A percentile compares a stretch with the other conserved stretches of the same genome.
phyloP scores from a whole-genome alignment of 1,284 basidiomycete genomes.

The Earliella scabrosa region DNA sequence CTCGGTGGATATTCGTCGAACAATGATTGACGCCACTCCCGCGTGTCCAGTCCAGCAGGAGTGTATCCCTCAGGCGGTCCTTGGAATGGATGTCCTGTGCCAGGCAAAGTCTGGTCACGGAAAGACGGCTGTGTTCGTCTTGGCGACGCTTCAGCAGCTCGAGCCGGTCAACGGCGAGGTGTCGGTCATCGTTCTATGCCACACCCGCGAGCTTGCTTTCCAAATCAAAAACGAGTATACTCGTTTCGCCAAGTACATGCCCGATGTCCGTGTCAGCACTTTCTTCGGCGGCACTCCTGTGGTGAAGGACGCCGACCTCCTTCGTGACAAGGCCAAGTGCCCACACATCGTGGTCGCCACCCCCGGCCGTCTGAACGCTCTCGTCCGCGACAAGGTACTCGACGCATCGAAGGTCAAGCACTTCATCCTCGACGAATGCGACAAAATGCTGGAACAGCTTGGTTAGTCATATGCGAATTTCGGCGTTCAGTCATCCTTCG shows the following conservation, averaged over 20 bases:
- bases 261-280: conserved; percentile 95
- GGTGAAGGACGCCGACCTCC: conserved; percentile 90
- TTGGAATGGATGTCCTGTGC: conserved; percentile 99
- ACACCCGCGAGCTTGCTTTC: conserved; percentile 99
- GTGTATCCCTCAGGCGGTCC: conserved; percentile 99
- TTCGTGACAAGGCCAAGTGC: conserved; percentile 97
- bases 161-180: conserved; percentile 99
- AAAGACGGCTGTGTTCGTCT: conserved; percentile 99
- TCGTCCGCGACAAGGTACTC: conserved; percentile 91
- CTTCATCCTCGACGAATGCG: conserved; percentile 99
- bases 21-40: neutral
- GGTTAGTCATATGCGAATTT: conserved; percentile 89
- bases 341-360: conserved; percentile 99
- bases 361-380: conserved; percentile 93
- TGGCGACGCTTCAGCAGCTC: conserved; percentile 97
- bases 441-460: conserved; percentile 99
- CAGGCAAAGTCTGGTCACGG: conserved; percentile 99
- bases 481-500: conserved; percentile 32
- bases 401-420: conserved; percentile 96
- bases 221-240: conserved; percentile 99
- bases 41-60: conserved; percentile 91
- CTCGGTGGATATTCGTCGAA: neutral
- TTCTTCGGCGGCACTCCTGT: conserved; percentile 98
- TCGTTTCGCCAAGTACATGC: conserved; percentile 99
- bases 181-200: conserved; percentile 96